Percentiles rank a stretch among this genome's conserved stretches.
phyloP scores from a whole-genome alignment of 371 early-diverging fungal species.

The Neoconidiobolus thromboides region DNA sequence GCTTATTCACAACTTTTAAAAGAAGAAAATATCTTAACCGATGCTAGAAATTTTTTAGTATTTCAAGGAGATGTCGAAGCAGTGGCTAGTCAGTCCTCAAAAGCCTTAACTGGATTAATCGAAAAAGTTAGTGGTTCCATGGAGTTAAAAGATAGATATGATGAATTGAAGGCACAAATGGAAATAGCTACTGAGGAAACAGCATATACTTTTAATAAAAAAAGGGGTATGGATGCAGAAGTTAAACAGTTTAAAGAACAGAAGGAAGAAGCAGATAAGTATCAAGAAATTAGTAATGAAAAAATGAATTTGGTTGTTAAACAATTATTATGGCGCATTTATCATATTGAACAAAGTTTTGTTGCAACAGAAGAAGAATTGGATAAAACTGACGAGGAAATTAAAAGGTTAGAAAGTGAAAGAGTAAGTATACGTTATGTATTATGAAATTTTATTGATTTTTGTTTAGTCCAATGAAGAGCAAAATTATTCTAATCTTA shows the following conservation, averaged over 20 bases:
- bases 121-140: slow-evolving; percentile 93
- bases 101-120: slow-evolving; percentile 81
- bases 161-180: slow-evolving; percentile 55
- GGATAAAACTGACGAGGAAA: slow-evolving; percentile 15
- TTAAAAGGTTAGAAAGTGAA: slow-evolving; percentile 14
- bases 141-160: slow-evolving; percentile 77
- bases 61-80: slow-evolving; percentile 97
- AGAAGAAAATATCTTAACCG: slow-evolving; percentile 76
- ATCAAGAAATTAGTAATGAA: slow-evolving; percentile 40
- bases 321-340: slow-evolving; percentile 74
- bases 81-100: slow-evolving; percentile 89
- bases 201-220: slow-evolving; percentile 69
- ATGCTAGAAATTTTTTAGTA: slow-evolving; percentile 94
- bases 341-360: slow-evolving; percentile 50
- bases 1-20: slow-evolving; percentile 66
- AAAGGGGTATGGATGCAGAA: slow-evolving; percentile 68
- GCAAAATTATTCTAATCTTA: no score
- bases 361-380: slow-evolving; percentile 23
- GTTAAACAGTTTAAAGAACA: slow-evolving; percentile 82
- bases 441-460: background rate
- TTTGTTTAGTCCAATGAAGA: background rate
- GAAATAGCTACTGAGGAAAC: slow-evolving; percentile 78
- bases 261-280: slow-evolving; percentile 73
- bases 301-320: slow-evolving; percentile 32
- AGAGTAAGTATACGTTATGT: slow-evolving; percentile 12